Conservation (phyloP, 2,329 filamentous ascomycete species). For the Coleophoma crateriformis region DNA sequence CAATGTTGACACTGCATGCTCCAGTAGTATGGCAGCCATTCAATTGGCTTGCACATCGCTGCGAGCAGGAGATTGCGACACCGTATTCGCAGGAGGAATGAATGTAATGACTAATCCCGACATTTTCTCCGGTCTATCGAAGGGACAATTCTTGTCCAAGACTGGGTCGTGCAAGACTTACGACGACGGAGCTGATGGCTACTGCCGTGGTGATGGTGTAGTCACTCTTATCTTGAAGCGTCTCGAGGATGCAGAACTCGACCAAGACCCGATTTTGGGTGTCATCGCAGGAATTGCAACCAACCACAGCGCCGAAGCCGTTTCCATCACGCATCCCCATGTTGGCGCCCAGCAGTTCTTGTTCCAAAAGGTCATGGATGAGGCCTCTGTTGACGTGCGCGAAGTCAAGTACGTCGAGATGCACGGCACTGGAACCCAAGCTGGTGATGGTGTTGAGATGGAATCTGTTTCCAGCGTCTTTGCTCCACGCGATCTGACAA, state of each 20-base stretch:
- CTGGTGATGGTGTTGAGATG: constrained; percentile 39
- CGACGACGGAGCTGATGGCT: constrained; percentile 40
- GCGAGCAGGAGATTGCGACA: constrained; percentile 8
- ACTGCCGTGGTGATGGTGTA: constrained; percentile 42
- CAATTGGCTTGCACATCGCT: constrained; percentile 9
- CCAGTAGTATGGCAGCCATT: constrained; percentile 26
- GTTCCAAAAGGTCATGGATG: constrained; percentile 64
- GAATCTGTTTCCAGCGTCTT: constrained; percentile 62
- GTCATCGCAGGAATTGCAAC: constrained; percentile 65
- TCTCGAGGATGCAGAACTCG: constrained; percentile 37
- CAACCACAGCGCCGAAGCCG: constrained; percentile 74
- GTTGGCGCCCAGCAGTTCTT: constrained; percentile 67
- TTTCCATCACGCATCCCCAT: constrained; percentile 78
- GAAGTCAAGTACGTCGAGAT: constrained; percentile 58
- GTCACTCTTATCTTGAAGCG: constrained; percentile 40
- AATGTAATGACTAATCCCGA: constrained; percentile 10
- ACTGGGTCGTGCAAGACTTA: constrained; percentile 39
- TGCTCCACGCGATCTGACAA: constrained; percentile 41
- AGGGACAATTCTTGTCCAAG: constrained; percentile 10
- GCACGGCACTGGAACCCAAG: constrained; percentile 6
- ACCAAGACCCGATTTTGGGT: constrained; percentile 39
- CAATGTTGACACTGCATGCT: constrained; percentile 29
- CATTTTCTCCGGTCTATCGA: constrained; percentile 7
- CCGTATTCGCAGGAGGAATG: constrained; percentile 8
- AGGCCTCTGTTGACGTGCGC: constrained; percentile 66